A percentile compares a stretch with the other conserved stretches of the same genome.
These are phyloP conservation scores for Staphylotrichum longicolle DNA, from an alignment of 495 filamentous ascomycete genomes.

Conservation along the genomic window DNA sequence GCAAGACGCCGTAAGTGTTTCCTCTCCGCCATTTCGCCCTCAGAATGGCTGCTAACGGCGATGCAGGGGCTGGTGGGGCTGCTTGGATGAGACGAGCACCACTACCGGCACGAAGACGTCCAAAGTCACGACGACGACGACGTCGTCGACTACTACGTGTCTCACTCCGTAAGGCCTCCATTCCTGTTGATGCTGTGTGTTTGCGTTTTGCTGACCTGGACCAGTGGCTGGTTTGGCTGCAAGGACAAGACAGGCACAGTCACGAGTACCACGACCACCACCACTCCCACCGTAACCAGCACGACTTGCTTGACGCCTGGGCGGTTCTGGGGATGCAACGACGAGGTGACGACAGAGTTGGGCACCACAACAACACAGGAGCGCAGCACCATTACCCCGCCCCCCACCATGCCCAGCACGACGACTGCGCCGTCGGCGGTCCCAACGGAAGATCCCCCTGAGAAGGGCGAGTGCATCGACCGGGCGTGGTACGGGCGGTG, in stretches of 20 bases:
- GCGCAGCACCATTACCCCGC: conserved; percentile 38
- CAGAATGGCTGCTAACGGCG: conserved; percentile 13
- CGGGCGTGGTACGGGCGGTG: conserved; percentile 46
- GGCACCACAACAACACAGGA: conserved; percentile 31
- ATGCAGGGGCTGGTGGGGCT: conserved; percentile 67
- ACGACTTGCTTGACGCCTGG: conserved; percentile 55
- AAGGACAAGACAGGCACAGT: conserved; percentile 46
- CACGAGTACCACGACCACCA: conserved; percentile 36
- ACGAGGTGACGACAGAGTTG: conserved; percentile 40
- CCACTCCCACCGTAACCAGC: conserved; percentile 31
- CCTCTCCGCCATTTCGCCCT: neutral
- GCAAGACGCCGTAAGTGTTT: conserved; percentile 64
- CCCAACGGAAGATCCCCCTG: conserved; percentile 24
- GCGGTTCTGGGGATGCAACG: conserved; percentile 57
- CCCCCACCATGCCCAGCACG: conserved; percentile 32
- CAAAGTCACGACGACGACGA: conserved; percentile 47
- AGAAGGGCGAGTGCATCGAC: conserved; percentile 31
- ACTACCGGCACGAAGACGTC: conserved; percentile 43
- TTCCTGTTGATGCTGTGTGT: conserved; percentile 25
- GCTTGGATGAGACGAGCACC: conserved; percentile 61
- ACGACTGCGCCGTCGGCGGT: conserved; percentile 25
- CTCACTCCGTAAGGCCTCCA: conserved; percentile 45
- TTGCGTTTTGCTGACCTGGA: conserved; percentile 57
- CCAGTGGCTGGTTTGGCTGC: conserved; percentile 67
- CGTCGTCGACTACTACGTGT: conserved; percentile 53